Evolutionary conservation across 192 early-diverging fungal species (phyloP), one percentile per base, ranked within the genome.

Genomic region (Linnemannia elongata): DNA sequence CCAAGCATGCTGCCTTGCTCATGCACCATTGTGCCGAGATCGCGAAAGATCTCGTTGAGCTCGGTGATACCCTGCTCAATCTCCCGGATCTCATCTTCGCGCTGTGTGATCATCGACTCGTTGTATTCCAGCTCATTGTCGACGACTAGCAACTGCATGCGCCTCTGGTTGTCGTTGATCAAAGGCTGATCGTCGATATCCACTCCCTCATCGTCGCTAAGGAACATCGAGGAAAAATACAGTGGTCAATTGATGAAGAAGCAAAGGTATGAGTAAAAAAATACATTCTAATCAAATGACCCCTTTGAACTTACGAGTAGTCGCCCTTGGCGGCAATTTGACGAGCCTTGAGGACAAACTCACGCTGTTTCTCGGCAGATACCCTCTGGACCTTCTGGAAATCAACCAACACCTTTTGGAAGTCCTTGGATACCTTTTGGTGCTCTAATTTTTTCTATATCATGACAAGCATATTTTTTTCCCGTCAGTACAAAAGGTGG

Each of bases 31-130:
- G 96, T 96, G 3, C 97, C 97, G 69, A 99, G 87, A 91, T 99
- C 97, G 72, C 97, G 90, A 87, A 99, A 99, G 79, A 99, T 97
- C 84, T 99, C 97, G 88, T 99, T 99, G 22, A 99, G 90, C 82
- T 99, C 97, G 15, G 92, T 93, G 69, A 99, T 99, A 27, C 96
- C 97, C 72, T 95, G 94, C 81, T 99, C 98, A 82, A 99, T 98
- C 52, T 96, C 95, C 74, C 91, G 91, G 30, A 99, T 94, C 72
- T 99, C 98, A 22, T 93, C 92, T 82, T 99, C 99, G 17, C 99
- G 93, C 89, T 99, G 98, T 24, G 92, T 91, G 78, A 99, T 99
- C 66, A 99, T 88, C 0, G 93, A 92, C 82, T 99, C 98, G 89
- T 99, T 99, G 76, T 95, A 98, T 88, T 98, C 96, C 18, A 99